Base-by-base conservation (phyloP, 371 early-diverging fungal species). In the Phascolomyces articulosus region DNA sequence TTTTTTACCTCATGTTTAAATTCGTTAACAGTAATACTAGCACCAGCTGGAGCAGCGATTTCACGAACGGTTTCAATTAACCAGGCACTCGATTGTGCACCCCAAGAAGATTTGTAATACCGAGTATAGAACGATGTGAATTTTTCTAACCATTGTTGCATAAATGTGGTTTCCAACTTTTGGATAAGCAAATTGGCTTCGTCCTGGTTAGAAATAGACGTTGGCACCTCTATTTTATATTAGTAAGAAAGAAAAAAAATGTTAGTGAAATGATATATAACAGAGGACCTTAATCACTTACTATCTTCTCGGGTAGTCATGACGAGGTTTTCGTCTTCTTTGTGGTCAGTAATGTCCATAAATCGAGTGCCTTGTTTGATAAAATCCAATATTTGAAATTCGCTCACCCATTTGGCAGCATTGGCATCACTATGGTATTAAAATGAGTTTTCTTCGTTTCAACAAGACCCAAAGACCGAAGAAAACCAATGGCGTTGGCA, bases 341-440 rank as follows among this genome's bases (percentile, higher is more conserved):
- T 71, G 57, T 80, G 66, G 57, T 95, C 93, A 21, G 98, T 97
- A 60, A 96, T 87, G 72, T 97, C 98, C 88, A 96, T 94, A 69
- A 89, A 96, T 26, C 77, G 74, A 58, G 88, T 82, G 23, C 86
- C 86, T 8, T 80, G 75, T 23, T 90, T 83, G 41, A 90, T 69
- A 60, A 97, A 84, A 1, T 73, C 81, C 18, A 87, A 69, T 26
- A 91, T 91, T 64, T 95, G 84, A 16, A 69, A 60, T 55, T 90
- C 82, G 11, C 74, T 73, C 83, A 92, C 84, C 90, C 89, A 93
- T 66, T 70, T n/a, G 1, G 44, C 58, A 4, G 59, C 26, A 8
- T 65, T 47, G 20, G 44, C 18, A 24, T 65, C 58, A 27, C 65
- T 58, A 27, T 24, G 6, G 2, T 13, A 23, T 34, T 27, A 24